These are phyloP conservation scores for Coemansia sp. DNA, from an alignment of 192 early-diverging fungal genomes.

Conservation along the genomic window DNA sequence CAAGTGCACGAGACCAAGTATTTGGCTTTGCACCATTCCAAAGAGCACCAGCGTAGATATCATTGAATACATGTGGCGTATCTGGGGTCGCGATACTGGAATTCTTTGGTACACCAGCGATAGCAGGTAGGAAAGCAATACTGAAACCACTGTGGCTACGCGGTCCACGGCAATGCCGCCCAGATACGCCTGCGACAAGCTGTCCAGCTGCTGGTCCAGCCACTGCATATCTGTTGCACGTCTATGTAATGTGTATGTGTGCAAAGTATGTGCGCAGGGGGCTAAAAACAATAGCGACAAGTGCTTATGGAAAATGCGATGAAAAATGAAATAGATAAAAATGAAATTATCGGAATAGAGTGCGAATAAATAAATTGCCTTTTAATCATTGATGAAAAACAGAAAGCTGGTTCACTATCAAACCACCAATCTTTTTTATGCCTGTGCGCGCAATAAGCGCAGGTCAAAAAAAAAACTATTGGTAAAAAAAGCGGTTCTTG, in stretches of 20 bases:
- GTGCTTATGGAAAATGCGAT: not conserved
- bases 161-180: slow-evolving; percentile 58
- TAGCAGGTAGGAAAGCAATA: slow-evolving; percentile 57
- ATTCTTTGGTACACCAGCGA: slow-evolving; percentile 56
- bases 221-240: slow-evolving; percentile 13
- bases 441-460: no score
- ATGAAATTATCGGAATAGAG: no score
- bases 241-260: not conserved
- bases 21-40: slow-evolving; percentile 55
- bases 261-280: no score
- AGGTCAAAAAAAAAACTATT: no score
- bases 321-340: not conserved
- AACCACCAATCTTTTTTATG: no score
- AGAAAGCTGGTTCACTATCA: no score
- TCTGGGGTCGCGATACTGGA: slow-evolving; percentile 43
- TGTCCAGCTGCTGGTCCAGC: slow-evolving; percentile 17
- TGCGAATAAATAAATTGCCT: no score
- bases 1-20: slow-evolving; percentile 58
- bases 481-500: no score
- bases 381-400: no score
- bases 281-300: not conserved
- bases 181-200: slow-evolving; percentile 32
- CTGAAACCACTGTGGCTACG: slow-evolving; percentile 52
- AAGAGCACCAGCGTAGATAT: slow-evolving; percentile 53
- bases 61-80: slow-evolving; percentile 61